phyloP scores from a whole-genome alignment of 2,329 filamentous ascomycete species.

The Aspergillus sp. region DNA sequence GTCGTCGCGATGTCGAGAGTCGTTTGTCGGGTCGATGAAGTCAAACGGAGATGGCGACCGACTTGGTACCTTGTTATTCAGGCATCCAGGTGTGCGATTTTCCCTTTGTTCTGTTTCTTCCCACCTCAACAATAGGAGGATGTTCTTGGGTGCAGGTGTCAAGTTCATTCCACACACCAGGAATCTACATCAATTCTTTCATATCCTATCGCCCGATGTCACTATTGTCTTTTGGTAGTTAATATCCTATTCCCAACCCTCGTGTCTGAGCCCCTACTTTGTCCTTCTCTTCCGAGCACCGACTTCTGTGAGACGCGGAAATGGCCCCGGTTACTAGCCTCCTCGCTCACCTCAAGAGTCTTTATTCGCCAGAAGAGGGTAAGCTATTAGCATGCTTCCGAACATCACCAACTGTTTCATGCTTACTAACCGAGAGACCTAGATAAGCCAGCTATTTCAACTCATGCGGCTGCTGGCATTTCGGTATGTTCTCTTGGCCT shows the following conservation, averaged over 20 bases:
- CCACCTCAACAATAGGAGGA: slow-evolving; percentile 3
- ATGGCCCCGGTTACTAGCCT: slow-evolving; percentile 37
- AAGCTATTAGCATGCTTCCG: slow-evolving; percentile 3
- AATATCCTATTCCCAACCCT: not conserved
- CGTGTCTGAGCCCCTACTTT: not conserved
- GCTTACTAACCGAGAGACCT: slow-evolving; percentile 10
- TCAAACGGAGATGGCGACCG: not conserved
- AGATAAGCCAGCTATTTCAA: slow-evolving; percentile 41
- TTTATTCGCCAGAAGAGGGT: slow-evolving; percentile 35
- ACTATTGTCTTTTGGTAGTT: not conserved
- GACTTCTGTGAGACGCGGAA: not conserved
- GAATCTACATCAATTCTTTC: slow-evolving; percentile 2
- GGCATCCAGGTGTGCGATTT: slow-evolving; percentile 1
- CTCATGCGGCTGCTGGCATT: slow-evolving; percentile 35
- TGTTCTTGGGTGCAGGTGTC: not conserved
- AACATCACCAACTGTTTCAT: not conserved
- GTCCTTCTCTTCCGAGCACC: not conserved
- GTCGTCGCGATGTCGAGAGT: not conserved
- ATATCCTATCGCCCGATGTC: not conserved
- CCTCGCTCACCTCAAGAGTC: slow-evolving; percentile 31
- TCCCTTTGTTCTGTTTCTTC: slow-evolving; percentile 11
- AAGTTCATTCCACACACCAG: not conserved
- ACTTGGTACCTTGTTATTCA: slow-evolving; percentile 10
- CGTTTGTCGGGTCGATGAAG: not conserved
- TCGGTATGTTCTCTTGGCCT: slow-evolving; percentile 35